These are phyloP conservation scores for Mucor mucedo DNA, from an alignment of 371 early-diverging fungal genomes.

Conservation along the genomic window DNA sequence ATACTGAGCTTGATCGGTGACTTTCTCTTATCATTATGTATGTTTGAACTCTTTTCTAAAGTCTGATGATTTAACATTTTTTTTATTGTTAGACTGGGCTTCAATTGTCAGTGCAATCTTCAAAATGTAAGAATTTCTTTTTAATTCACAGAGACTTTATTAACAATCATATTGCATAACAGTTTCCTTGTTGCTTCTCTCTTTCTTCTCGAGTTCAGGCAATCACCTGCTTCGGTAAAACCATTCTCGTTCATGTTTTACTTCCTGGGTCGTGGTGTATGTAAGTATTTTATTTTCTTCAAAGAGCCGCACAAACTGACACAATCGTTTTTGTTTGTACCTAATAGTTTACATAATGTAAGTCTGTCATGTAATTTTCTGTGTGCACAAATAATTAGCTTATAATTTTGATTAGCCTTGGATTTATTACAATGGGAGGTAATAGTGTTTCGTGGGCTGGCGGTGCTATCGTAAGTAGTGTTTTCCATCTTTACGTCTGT, in stretches of 20 bases:
- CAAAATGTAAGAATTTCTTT: slow-evolving; percentile 17
- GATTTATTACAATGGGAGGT: slow-evolving; percentile 17
- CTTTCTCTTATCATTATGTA: slow-evolving; percentile 19
- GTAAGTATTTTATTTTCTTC: slow-evolving; percentile 16
- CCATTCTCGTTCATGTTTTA: slow-evolving; percentile 31
- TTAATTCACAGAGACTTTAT: neutral
- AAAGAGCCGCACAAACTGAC: neutral
- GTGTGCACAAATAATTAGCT: neutral
- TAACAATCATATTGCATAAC: neutral
- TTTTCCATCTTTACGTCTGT: neutral
- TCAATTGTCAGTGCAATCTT: slow-evolving; percentile 17
- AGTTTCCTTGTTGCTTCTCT: slow-evolving; percentile 17
- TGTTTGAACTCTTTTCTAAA: neutral
- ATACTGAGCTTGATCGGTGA: slow-evolving; percentile 24
- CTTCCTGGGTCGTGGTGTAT: slow-evolving; percentile 30
- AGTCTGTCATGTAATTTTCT: slow-evolving; percentile 9
- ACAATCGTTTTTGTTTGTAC: neutral
- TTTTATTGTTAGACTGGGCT: slow-evolving; percentile 9
- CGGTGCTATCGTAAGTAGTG: slow-evolving; percentile 20
- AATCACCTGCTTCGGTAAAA: slow-evolving; percentile 21
- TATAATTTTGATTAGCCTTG: slow-evolving; percentile 16
- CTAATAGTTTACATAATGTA: slow-evolving; percentile 29
- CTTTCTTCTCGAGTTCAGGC: slow-evolving; percentile 16
- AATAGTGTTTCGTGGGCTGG: slow-evolving; percentile 13
- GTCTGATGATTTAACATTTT: neutral